A percentile compares a stretch with the other conserved stretches of the same genome.
Conservation (phyloP, 176 grass and related monocot species). For the Oryza nivara region DNA sequence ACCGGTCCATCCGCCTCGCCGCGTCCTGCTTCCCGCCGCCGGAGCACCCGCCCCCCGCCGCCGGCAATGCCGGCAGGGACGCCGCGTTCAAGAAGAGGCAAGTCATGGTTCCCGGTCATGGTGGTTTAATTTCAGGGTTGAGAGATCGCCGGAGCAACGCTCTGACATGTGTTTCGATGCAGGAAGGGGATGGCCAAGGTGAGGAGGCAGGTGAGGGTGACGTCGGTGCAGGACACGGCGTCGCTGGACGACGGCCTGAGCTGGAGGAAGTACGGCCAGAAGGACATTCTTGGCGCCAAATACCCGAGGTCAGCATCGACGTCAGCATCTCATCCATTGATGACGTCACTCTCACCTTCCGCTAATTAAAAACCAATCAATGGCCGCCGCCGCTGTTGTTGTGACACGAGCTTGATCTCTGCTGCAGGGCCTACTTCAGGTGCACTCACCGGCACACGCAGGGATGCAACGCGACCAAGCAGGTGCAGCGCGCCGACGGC, state of each 20-base stretch:
- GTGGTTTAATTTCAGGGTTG: background rate
- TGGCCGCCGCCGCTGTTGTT: too few relatives aligned
- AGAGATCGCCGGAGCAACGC: background rate
- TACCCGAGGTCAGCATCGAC: constrained; percentile 72
- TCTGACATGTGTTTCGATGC: background rate
- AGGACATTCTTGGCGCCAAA: constrained; percentile 87
- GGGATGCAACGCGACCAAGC: constrained; percentile 74
- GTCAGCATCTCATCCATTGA: background rate
- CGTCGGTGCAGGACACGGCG: constrained; percentile 42
- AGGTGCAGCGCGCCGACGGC: constrained; percentile 77
- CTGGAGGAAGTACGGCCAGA: constrained; percentile 99
- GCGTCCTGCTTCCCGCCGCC: background rate
- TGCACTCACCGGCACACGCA: constrained; percentile 75
- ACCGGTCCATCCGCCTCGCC: constrained; percentile 62
- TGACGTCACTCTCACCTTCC: background rate
- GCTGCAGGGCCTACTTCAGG: constrained; percentile 87
- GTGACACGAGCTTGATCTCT: background rate
- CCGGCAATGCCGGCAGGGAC: constrained; percentile 31
- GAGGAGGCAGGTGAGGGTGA: constrained; percentile 56
- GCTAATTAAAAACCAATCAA: background rate
- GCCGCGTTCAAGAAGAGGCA: constrained; percentile 61
- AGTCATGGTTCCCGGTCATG: background rate
- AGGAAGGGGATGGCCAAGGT: constrained; percentile 59
- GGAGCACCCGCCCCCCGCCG: constrained; percentile 19
- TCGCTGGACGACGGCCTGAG: constrained; percentile 66